phyloP scores from a whole-genome alignment of 192 early-diverging fungal species.

The Lobosporangium transversale region DNA sequence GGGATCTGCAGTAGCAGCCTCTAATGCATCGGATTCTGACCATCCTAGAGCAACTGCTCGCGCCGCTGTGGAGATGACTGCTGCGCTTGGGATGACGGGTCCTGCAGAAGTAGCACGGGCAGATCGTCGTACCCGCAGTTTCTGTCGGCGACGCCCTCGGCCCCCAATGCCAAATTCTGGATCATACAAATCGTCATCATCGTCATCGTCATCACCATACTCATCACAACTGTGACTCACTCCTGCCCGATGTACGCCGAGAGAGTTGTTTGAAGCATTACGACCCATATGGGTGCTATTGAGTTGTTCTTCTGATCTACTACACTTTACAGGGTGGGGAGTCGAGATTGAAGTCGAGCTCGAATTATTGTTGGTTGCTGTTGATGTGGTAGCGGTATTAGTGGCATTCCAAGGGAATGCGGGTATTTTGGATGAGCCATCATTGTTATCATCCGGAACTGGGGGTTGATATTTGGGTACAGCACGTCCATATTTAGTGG shows the following conservation, averaged over 20 bases:
- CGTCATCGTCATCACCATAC: not conserved
- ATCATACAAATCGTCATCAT: conserved; percentile 43
- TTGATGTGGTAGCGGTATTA: no score
- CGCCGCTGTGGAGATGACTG: conserved; percentile 19
- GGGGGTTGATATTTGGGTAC: no score
- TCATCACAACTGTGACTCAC: no score
- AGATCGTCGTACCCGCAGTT: not conserved
- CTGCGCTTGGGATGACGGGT: conserved; percentile 13
- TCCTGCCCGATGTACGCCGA: no score
- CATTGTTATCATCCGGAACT: not conserved
- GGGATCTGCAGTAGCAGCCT: conserved; percentile 15
- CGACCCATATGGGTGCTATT: no score
- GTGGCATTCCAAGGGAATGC: no score
- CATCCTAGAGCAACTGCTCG: conserved; percentile 12
- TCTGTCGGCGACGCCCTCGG: conserved; percentile 11
- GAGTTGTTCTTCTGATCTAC: no score
- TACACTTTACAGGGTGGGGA: no score
- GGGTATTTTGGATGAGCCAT: not conserved
- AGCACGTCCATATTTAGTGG: no score
- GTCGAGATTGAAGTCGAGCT: no score
- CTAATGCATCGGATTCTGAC: conserved; percentile 18
- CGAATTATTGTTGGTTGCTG: no score
- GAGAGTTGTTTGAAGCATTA: no score
- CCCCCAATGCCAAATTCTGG: conserved; percentile 38
- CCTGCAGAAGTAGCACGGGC: not conserved